Evolutionary conservation across 192 early-diverging fungal species (phyloP).

Genomic region (Coemansia sp.): DNA sequence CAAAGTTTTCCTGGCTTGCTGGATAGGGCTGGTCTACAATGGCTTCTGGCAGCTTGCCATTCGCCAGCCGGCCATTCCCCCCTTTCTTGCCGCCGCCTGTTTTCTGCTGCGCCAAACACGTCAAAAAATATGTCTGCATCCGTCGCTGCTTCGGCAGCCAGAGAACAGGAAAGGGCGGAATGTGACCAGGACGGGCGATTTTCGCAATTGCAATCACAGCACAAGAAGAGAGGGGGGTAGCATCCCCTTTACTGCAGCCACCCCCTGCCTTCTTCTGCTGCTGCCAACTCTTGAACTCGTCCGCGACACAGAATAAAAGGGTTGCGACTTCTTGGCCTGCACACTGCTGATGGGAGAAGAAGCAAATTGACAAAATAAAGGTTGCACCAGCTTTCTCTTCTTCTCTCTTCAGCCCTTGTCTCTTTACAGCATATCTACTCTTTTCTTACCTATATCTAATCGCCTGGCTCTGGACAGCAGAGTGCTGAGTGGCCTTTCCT

Average conservation of each 20-base stretch:
- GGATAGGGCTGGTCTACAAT: too few relatives aligned
- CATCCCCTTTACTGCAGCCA: neutral
- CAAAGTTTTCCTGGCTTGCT: too few relatives aligned
- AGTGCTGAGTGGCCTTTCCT: too few relatives aligned
- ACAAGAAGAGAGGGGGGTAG: neutral
- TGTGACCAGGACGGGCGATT: too few relatives aligned
- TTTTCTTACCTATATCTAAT: neutral
- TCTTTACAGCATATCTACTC: neutral
- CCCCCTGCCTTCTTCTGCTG: neutral
- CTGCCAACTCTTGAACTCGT: neutral
- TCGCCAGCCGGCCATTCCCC: too few relatives aligned
- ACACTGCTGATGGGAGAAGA: neutral
- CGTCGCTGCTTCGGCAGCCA: too few relatives aligned
- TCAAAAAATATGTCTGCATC: too few relatives aligned
- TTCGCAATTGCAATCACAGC: neutral
- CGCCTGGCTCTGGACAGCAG: too few relatives aligned
- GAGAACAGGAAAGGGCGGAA: too few relatives aligned
- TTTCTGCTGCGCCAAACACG: too few relatives aligned
- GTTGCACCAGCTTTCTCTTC: slow-evolving; percentile 6
- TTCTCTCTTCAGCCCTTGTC: neutral
- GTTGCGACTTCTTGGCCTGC: slow-evolving; percentile 6
- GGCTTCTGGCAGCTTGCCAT: too few relatives aligned
- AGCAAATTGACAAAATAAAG: neutral
- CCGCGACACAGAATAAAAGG: neutral
- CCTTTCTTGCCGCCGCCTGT: too few relatives aligned